Evolutionary conservation across 2,329 filamentous ascomycete genomes (phyloP).

Genomic region (Claviceps quebecensis): DNA sequence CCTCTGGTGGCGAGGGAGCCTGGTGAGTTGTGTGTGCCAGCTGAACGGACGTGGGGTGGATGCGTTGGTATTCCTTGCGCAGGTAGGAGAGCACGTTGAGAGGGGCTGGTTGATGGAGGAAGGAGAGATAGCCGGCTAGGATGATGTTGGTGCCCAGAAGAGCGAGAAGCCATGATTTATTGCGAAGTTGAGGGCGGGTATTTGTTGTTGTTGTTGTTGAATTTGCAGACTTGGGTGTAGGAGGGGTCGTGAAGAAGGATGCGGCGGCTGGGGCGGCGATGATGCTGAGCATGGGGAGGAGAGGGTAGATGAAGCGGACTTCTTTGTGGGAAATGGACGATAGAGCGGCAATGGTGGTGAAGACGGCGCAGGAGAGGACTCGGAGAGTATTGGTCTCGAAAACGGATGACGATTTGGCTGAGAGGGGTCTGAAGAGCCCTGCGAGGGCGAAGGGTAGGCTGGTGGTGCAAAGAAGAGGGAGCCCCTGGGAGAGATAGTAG

Average conservation of each 20-base stretch:
- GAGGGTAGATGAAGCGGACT: constrained; percentile 88
- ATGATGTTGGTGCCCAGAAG: constrained; percentile 53
- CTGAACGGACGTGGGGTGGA: constrained; percentile 26
- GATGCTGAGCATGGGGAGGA: constrained; percentile 75
- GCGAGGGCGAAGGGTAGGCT: constrained; percentile 61
- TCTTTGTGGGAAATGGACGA: constrained; percentile 89
- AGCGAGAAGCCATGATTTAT: constrained; percentile 39
- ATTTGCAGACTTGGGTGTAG: constrained; percentile 4
- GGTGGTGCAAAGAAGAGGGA: constrained; percentile 76
- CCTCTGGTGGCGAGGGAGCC: constrained; percentile 17
- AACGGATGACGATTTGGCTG: constrained; percentile 16
- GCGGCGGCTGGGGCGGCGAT: constrained; percentile 56
- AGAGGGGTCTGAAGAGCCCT: constrained; percentile 41
- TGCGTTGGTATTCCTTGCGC: constrained; percentile 53
- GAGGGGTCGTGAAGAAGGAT: constrained; percentile 43
- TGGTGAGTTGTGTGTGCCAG: constrained; percentile 10
- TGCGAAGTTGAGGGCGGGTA: constrained; percentile 25
- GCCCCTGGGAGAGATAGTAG: constrained; percentile 83
- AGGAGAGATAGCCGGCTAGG: constrained; percentile 60
- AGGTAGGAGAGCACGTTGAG: constrained; percentile 62
- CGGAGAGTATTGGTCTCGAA: constrained; percentile 20
- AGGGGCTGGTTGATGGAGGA: constrained; percentile 69
- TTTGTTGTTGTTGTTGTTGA: constrained; percentile 10
- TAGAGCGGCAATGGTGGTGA: constrained; percentile 47
- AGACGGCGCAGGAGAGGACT: constrained; percentile 40